These are phyloP conservation scores for Xanthoparmelia taractica DNA, from an alignment of 495 filamentous ascomycete genomes.

Conservation along the genomic window DNA sequence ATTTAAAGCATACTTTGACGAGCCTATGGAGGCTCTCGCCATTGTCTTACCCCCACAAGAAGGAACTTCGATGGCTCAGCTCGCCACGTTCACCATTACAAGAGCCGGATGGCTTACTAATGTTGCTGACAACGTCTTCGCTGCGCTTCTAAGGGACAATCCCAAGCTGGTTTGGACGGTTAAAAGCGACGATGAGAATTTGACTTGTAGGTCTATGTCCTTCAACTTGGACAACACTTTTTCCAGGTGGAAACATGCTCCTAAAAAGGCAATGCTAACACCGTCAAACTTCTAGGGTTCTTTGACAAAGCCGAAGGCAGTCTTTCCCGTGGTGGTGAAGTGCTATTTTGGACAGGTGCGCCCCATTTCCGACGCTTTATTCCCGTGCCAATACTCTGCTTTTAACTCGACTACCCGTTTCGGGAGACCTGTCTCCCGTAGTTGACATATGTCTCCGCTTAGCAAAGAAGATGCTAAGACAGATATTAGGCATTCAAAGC, in stretches of 20 bases:
- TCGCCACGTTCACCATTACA: slow-evolving; percentile 90
- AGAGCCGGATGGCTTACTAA: slow-evolving; percentile 95
- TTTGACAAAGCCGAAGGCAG: slow-evolving; percentile 95
- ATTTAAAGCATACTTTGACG: slow-evolving; percentile 94
- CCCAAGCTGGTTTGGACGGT: slow-evolving; percentile 95
- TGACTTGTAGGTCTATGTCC: slow-evolving; percentile 52
- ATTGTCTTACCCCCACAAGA: slow-evolving; percentile 70
- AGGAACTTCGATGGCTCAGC: slow-evolving; percentile 54
- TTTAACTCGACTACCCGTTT: not conserved
- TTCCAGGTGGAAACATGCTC: not conserved
- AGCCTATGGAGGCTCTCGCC: slow-evolving; percentile 92
- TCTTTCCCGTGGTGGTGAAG: slow-evolving; percentile 72
- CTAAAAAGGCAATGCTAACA: not conserved
- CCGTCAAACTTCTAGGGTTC: slow-evolving; percentile 46
- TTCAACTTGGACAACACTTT: not conserved
- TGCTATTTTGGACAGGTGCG: slow-evolving; percentile 86
- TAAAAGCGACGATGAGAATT: slow-evolving; percentile 90
- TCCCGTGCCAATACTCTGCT: not conserved
- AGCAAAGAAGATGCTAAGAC: not conserved
- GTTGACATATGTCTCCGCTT: not conserved
- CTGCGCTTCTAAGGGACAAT: slow-evolving; percentile 85
- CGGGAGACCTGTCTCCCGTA: not conserved
- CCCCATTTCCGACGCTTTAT: not conserved
- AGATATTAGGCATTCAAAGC: slow-evolving; percentile 52
- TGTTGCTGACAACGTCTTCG: slow-evolving; percentile 95